A percentile compares a stretch with the other conserved stretches of the same genome.
Conservation (phyloP, 495 filamentous ascomycete species). For the Penicillium ochrochloron region DNA sequence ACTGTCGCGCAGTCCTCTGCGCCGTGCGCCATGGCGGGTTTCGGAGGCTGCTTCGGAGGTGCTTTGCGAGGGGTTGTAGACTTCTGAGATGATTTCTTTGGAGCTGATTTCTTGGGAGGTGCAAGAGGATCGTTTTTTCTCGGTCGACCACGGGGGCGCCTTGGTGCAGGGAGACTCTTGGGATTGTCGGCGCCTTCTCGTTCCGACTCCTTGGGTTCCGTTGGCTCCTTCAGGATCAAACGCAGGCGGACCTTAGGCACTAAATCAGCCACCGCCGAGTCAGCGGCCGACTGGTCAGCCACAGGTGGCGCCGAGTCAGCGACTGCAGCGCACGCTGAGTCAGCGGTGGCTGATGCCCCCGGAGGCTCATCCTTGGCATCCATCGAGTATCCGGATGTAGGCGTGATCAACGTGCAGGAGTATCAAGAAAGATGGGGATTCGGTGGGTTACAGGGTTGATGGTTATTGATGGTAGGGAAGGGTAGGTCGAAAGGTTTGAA, state of each 20-base stretch:
- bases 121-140: background rate
- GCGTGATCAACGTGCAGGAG: background rate
- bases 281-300: background rate
- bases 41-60: background rate
- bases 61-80: background rate
- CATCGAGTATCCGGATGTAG: background rate
- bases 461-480: no score
- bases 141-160: background rate
- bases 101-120: background rate
- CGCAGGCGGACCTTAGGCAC: background rate
- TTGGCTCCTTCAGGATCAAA: conserved; percentile 1
- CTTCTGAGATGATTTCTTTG: background rate
- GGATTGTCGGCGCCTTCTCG: background rate
- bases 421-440: background rate
- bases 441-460: background rate
- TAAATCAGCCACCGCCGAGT: background rate
- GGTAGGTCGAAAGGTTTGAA: background rate
- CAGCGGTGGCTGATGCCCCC: background rate
- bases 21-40: conserved; percentile 42
- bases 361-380: background rate
- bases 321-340: background rate
- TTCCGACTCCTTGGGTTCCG: background rate
- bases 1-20: conserved; percentile 83
- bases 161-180: background rate
- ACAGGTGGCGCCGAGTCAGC: no score